Conservation (phyloP, 805 yeast genomes). For the Starmerella gropengiesseri region DNA sequence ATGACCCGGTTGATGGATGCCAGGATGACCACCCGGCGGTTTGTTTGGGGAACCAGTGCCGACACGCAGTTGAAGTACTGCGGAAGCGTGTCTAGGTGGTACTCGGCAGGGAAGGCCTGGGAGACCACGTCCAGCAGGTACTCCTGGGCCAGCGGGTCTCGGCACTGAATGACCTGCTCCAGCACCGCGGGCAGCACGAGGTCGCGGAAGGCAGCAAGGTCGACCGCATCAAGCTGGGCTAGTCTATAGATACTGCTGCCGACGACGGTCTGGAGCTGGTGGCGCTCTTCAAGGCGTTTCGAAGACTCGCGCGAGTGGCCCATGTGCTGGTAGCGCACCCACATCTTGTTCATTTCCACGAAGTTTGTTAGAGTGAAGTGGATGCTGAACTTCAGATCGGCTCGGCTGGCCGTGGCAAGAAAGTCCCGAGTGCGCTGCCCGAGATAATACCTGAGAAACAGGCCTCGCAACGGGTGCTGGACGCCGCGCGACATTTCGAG, state of each 20-base stretch:
- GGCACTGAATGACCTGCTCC: slow-evolving; percentile 86
- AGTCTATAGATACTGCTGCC: slow-evolving; percentile 86
- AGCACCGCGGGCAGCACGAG: slow-evolving; percentile 66
- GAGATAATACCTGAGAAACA: slow-evolving; percentile 79
- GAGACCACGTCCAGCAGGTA: slow-evolving; percentile 82
- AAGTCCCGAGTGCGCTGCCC: slow-evolving; percentile 70
- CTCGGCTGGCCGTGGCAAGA: slow-evolving; percentile 34
- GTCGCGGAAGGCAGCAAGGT: slow-evolving; percentile 35
- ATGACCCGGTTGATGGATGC: slow-evolving; percentile 54
- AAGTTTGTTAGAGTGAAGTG: slow-evolving; percentile 76
- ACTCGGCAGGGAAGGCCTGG: slow-evolving; percentile 90
- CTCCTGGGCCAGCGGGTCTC: slow-evolving; percentile 85
- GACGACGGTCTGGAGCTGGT: slow-evolving; percentile 79
- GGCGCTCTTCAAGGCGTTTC: slow-evolving; percentile 65
- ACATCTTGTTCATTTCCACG: slow-evolving; percentile 92
- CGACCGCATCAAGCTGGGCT: slow-evolving; percentile 68
- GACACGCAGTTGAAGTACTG: slow-evolving; percentile 53
- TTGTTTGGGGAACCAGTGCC: slow-evolving; percentile 59
- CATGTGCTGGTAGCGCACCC: slow-evolving; percentile 95
- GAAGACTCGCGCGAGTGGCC: slow-evolving; percentile 78
- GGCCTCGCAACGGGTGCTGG: slow-evolving; percentile 87
- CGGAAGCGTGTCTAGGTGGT: slow-evolving; percentile 66
- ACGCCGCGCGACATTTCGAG: slow-evolving; percentile 96
- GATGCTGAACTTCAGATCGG: slow-evolving; percentile 48
- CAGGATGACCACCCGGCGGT: slow-evolving; percentile 51